Evolutionary conservation across 805 yeast genomes (phyloP), one percentile per base, ranked within the genome.

Genomic region (Saccharomycopsis sp.): DNA sequence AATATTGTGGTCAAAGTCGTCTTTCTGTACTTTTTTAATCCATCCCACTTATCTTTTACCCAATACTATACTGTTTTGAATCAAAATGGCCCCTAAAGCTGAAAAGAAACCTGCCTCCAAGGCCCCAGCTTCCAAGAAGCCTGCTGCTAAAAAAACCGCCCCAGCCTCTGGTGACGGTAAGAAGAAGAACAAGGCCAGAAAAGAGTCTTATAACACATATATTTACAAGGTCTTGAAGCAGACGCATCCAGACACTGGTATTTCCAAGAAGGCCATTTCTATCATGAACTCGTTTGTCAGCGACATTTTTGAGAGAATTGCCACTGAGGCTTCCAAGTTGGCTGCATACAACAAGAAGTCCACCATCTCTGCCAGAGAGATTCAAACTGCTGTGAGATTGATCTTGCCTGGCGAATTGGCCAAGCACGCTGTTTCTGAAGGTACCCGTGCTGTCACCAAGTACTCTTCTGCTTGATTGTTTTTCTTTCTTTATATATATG

Each of bases 241-340:
- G 77, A 88, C 96, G 50, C 97, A 89, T 71, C 97, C 96, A 68
- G 96, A 89, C 68, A 89, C 97, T 51, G 97, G 96, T 85, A 89
- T 89, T 65, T 88, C 97, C 58, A 95, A 87, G 72, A 84, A 86
- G 66, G 95, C 97, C 52, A 89, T 89, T 95, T 86, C 95, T 53
- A 89, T 89, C 67, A 80, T 89, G 89, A 89, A 89, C 83, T 89
- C 96, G 33, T 89, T 89, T 58, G 96, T 89, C 57, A 88, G 87
- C 72, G 96, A 89, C 70, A 86, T 88, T 64, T 89, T 88, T 63
- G 96, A 88, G 75, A 88, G 97, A 76, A 83, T 89, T 59, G 96
- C 96, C 57, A 69, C 89, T 58, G 96, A 88, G 74, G 96, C 96
- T 58, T 88, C 96, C 54, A 89, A 88, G 73, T 80, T 89, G 60